phyloP scores from a whole-genome alignment of 2,329 filamentous ascomycete genomes.

The Talaromyces islandicus region DNA sequence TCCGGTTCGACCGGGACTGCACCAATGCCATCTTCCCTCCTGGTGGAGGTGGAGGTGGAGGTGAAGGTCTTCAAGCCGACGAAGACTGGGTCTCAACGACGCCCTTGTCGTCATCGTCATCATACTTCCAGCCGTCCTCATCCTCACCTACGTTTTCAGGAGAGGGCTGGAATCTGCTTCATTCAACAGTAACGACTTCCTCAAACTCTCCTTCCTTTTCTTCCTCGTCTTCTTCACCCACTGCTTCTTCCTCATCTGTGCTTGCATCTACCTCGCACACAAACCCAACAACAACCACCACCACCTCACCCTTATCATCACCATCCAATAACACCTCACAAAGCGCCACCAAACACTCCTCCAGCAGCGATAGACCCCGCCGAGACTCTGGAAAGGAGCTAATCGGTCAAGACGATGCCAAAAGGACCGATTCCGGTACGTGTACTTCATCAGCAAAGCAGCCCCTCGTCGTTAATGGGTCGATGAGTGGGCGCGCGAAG shows the following conservation, averaged over 20 bases:
- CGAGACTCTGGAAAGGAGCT: background rate
- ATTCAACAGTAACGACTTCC: background rate
- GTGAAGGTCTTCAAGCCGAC: background rate
- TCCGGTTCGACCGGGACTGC: constrained; percentile 24
- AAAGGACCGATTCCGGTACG: background rate
- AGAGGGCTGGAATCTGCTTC: background rate
- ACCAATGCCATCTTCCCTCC: background rate
- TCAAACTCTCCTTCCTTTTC: background rate
- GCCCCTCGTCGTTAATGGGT: constrained; percentile 31
- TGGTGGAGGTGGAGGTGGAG: background rate
- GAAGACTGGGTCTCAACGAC: background rate
- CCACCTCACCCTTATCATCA: background rate
- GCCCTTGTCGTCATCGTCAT: background rate
- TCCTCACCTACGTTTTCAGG: background rate
- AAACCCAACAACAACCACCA: background rate
- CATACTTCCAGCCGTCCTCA: background rate
- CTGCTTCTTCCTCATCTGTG: background rate
- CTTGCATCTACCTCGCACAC: background rate
- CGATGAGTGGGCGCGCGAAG: constrained; percentile 6
- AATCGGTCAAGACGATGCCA: background rate
- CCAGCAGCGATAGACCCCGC: background rate
- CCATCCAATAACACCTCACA: background rate
- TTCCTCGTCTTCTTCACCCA: background rate
- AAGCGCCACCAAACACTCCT: background rate
- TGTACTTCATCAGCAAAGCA: constrained; percentile 9